Evolutionary conservation across 768 basidiomycete genomes (phyloP), one percentile per base, ranked within the genome.

Genomic region (Tylopilus sp.): DNA sequence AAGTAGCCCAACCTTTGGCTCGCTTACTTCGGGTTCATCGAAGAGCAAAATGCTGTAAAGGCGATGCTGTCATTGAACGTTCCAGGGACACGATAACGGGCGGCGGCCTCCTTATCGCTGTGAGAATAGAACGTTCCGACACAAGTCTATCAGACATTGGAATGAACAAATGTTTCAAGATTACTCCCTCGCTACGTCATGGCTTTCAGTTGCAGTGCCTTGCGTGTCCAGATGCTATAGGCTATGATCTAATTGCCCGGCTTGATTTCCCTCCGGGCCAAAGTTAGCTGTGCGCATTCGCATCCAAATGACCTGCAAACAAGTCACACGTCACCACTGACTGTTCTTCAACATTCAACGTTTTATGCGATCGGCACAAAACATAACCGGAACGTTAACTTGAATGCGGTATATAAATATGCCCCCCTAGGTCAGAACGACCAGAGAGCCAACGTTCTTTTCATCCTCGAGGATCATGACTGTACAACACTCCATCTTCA

Each of bases 381-480:
- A 9, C 17, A 35, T 50, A 44, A 26, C 49, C 21, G 43, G 21
- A 9, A 21, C 21, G 15, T 13, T n/a, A 36, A 9, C 9, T 9
- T 12, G 18, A 9, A 31, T 31, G 42, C 10, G 18, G 3, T 10
- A 31, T 40, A 50, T 50, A 50, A 50, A 50, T 44, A 31, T 4
- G 36, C 21, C n/a, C 42, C 28, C 20, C 25, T 4, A 21, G 13
- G 30, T 39, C 30, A 22, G 45, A 17, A 42, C 15, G 35, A 23
- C 22, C 46, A 53, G 47, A 38, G 10, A 38, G 11, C 48, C n/a
- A 51, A 22, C 22, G 42, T 8, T 35, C 25, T 17, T 44, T n/a
- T 52, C 48, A 23, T 26, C 30, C 40, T 40, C 25, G 35, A 45
- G 44, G 3, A 52, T n/a, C 40, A 62, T 62, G 60, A 62, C 55